These are phyloP conservation scores for Aureobasidium namibiae DNA, from an alignment of 2,329 filamentous ascomycete genomes.

Conservation along the genomic window DNA sequence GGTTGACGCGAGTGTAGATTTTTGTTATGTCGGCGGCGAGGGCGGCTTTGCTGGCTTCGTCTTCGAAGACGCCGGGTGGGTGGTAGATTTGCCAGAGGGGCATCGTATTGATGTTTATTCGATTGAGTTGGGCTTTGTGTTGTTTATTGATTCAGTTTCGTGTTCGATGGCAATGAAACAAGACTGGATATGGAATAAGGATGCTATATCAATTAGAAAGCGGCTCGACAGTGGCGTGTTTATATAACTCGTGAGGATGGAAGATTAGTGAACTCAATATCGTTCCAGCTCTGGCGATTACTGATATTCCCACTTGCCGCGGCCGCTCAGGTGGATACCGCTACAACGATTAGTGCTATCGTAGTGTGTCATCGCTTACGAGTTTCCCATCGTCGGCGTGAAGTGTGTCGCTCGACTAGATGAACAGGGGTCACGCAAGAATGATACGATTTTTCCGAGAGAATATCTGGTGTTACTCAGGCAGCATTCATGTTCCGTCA, in stretches of 20 bases:
- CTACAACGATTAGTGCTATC: not conserved
- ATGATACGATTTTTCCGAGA: too few relatives aligned
- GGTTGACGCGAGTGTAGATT: conserved; percentile 29
- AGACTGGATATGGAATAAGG: not conserved
- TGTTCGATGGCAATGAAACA: not conserved
- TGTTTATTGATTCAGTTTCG: not conserved
- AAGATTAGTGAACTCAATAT: not conserved
- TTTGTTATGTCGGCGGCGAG: conserved; percentile 32
- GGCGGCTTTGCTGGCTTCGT: conserved; percentile 22
- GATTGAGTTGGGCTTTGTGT: not conserved
- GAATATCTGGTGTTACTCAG: too few relatives aligned
- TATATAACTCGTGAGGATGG: not conserved
- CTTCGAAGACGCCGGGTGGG: conserved; percentile 28
- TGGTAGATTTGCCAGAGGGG: conserved; percentile 39
- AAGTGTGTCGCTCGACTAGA: not conserved
- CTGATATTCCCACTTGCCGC: not conserved
- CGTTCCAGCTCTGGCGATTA: conserved; percentile 1
- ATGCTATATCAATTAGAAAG: too few relatives aligned
- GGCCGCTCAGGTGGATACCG: not conserved
- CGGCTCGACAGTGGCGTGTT: not conserved
- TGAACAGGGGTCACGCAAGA: too few relatives aligned
- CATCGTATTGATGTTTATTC: conserved; percentile 22
- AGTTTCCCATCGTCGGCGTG: not conserved
- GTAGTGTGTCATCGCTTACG: not conserved
- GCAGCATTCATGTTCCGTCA: too few relatives aligned